These are phyloP conservation scores for Boeremia exigua DNA, from an alignment of 2,329 filamentous ascomycete genomes.

Conservation along the genomic window DNA sequence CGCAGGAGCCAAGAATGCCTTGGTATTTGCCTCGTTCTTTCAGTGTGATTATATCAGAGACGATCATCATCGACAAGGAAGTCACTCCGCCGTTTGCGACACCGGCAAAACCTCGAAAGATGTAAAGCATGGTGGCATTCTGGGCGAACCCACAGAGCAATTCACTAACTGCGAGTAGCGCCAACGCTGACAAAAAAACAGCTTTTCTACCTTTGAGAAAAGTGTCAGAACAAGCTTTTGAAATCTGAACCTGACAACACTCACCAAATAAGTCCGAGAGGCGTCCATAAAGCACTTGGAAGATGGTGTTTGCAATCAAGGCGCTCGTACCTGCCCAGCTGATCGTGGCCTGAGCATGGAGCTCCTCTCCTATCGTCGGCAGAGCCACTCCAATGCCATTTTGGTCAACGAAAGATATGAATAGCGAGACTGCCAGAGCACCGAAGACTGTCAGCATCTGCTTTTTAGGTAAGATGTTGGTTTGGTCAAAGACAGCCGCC, in stretches of 20 bases:
- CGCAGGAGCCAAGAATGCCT: slow-evolving; percentile 37
- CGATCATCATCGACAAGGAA: slow-evolving; percentile 46
- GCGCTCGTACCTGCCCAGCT: slow-evolving; percentile 62
- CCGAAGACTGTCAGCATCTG: slow-evolving; percentile 60
- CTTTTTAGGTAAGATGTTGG: slow-evolving; percentile 61
- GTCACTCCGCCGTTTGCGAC: slow-evolving; percentile 66
- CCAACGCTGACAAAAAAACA: slow-evolving; percentile 61
- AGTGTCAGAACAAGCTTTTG: background rate
- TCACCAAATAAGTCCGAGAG: slow-evolving; percentile 64
- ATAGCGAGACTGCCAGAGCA: slow-evolving; percentile 59
- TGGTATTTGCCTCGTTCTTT: slow-evolving; percentile 48
- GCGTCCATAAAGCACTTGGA: slow-evolving; percentile 69
- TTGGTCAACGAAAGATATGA: slow-evolving; percentile 65
- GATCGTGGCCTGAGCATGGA: slow-evolving; percentile 57
- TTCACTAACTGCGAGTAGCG: slow-evolving; percentile 62
- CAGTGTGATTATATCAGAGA: slow-evolving; percentile 46
- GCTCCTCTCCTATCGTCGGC: slow-evolving; percentile 45
- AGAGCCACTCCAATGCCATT: slow-evolving; percentile 59
- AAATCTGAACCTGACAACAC: background rate
- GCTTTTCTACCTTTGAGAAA: slow-evolving; percentile 11
- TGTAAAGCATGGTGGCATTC: slow-evolving; percentile 64
- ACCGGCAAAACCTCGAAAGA: too few relatives aligned
- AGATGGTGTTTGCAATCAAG: slow-evolving; percentile 65
- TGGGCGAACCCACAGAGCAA: slow-evolving; percentile 64
- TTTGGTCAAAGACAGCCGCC: slow-evolving; percentile 50